Conservation (phyloP, 73 alveolate species). For the Paramecium biaurelia region DNA sequence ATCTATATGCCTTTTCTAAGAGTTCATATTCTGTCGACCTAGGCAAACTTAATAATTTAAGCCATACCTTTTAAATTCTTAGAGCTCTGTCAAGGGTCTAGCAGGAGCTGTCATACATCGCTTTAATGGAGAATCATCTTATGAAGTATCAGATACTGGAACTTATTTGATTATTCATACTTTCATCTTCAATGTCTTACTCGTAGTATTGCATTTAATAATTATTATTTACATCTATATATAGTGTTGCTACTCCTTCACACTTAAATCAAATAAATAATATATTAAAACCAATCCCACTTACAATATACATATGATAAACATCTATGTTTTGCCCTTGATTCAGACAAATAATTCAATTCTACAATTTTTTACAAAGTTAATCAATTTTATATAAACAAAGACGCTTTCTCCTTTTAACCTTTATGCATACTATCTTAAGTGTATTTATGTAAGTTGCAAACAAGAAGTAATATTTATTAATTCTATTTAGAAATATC, state of each 20-base stretch:
- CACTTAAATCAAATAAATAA: background rate
- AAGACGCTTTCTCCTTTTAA: too few species aligned
- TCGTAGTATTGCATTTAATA: conserved; percentile 18
- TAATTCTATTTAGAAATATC: too few species aligned
- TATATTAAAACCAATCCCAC: background rate
- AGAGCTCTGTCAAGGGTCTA: conserved; percentile 85
- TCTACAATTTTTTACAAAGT: too few species aligned
- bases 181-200: conserved; percentile 41
- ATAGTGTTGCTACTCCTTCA: background rate
- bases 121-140: background rate
- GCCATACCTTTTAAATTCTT: conserved; percentile 70
- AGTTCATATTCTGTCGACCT: conserved; percentile 76
- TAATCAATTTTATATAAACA: too few species aligned
- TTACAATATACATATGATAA: background rate
- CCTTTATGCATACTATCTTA: too few species aligned
- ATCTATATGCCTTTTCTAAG: conserved; percentile 78
- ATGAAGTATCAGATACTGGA: conserved; percentile 24
- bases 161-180: background rate
- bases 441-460: too few species aligned
- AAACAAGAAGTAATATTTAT: too few species aligned
- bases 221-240: background rate
- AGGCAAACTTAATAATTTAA: background rate
- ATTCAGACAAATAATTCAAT: too few species aligned
- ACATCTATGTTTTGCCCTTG: too few species aligned
- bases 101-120: conserved; percentile 83